A percentile compares a stretch with the other conserved stretches of the same genome.
phyloP scores from a whole-genome alignment of 129 eudicot genomes.

The Arctium lappa region DNA sequence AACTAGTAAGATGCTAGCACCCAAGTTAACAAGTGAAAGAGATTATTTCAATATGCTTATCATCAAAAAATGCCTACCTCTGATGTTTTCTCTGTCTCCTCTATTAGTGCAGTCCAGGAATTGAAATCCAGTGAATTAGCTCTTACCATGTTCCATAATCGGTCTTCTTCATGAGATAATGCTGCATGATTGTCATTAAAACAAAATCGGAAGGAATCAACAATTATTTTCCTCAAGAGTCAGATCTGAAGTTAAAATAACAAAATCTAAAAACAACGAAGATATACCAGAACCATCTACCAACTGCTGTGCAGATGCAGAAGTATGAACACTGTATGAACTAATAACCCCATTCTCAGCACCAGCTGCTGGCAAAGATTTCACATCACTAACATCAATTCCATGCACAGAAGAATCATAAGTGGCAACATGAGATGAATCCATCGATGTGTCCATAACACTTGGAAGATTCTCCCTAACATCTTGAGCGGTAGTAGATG shows the following conservation, averaged over 20 bases:
- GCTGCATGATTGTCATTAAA: constrained; percentile 48
- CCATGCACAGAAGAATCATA: constrained; percentile 51
- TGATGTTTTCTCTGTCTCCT: constrained; percentile 79
- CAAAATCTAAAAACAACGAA: background rate
- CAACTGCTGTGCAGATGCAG: constrained; percentile 46
- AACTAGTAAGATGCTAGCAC: constrained; percentile 1
- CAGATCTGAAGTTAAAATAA: background rate
- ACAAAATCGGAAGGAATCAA: background rate
- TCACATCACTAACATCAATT: constrained; percentile 36
- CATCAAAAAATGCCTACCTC: constrained; percentile 47
- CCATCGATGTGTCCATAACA: constrained; percentile 27
- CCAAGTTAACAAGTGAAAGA: background rate
- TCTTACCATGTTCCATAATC: constrained; percentile 91
- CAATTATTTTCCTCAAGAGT: background rate
- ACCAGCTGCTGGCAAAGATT: constrained; percentile 27
- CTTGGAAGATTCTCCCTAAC: constrained; percentile 27
- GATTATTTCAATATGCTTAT: background rate
- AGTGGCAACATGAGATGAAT: constrained; percentile 26
- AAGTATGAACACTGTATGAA: constrained; percentile 45
- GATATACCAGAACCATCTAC: constrained; percentile 63
- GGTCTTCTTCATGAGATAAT: constrained; percentile 89
- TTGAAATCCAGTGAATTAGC: constrained; percentile 81
- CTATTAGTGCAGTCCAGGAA: constrained; percentile 93
- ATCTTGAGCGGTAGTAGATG: constrained; percentile 16
- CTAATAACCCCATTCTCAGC: constrained; percentile 55